Conservation (phyloP, 306 rosid genomes). For the Cucurbita maxima region DNA sequence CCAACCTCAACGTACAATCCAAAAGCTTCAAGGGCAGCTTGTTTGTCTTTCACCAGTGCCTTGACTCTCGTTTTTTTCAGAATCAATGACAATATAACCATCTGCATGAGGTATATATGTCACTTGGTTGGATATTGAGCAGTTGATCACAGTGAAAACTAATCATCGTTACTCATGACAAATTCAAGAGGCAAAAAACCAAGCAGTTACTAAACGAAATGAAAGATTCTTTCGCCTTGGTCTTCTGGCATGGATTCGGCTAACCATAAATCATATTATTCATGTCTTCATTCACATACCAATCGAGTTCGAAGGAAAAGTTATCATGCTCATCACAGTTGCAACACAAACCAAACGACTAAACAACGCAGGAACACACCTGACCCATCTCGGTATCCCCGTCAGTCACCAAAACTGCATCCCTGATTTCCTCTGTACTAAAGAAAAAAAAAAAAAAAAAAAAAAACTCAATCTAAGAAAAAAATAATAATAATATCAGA, state of each 20-base stretch:
- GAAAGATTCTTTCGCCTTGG: not conserved
- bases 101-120: slow-evolving; percentile 38
- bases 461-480: not conserved
- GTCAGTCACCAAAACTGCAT: slow-evolving; percentile 68
- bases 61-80: slow-evolving; percentile 62
- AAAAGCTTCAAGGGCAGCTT: slow-evolving; percentile 80
- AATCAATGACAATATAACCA: slow-evolving; percentile 82
- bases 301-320: not conserved
- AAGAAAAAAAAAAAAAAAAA: not conserved
- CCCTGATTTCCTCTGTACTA: slow-evolving; percentile 41
- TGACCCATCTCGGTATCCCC: slow-evolving; percentile 94
- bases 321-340: not conserved
- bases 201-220: not conserved
- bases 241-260: not conserved
- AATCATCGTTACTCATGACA: not conserved
- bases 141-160: not conserved
- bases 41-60: slow-evolving; percentile 75
- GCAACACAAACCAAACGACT: not conserved
- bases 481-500: not conserved
- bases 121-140: not conserved
- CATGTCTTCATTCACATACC: not conserved
- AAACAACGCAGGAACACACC: slow-evolving; percentile 34
- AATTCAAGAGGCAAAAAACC: not conserved
- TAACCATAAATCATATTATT: not conserved
- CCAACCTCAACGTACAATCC: slow-evolving; percentile 88